Evolutionary conservation across 768 basidiomycete genomes (phyloP), one percentile per base, ranked within the genome.

Genomic region (Daedalea quercina): DNA sequence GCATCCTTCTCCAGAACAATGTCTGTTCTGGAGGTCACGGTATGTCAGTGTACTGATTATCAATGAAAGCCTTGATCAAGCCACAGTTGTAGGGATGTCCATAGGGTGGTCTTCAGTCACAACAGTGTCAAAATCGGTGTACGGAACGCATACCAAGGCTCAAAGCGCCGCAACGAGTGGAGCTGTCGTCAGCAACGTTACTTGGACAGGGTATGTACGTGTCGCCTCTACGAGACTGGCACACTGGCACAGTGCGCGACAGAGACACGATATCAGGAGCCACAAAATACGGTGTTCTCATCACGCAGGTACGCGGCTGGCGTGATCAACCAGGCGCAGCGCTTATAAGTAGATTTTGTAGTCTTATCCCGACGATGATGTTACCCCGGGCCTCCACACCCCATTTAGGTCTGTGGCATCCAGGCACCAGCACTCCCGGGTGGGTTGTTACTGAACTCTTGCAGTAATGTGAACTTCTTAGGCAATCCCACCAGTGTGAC

Each of bases 11-110:
- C 68, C 67, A 68, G 50, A 62, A 76, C 23, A 68, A 84, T 62
- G 63, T 63, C 22, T 86, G 85, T 66, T 65, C 68, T 2, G 72
- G 73, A 24, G 84, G 85, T 2, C 85, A 88, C 46, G 84, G 85
- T 25, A 78, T 84, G 55, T 83, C 81, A 3, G 72, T 86, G 24
- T 72, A 70, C 53, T 13, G 63, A 47, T 23, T 12, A 8, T 7
- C 9, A 13, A 19, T 31, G 11, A 31, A 31, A 4, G 11, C 28
- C 6, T 31, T 31, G 4, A 4, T 31, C 4, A 31, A 4, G 28
- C 28, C 11, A 19, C 19, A 11, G n/a, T 8, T 13, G 20, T 3
- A 44, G 28, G 42, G 15, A 52, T 52, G 22, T 31, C 24, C 19
- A 22, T 42, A 80, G 84, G 81, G 66, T 86, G 26, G 54, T 69